These are phyloP conservation scores for Diaporthe vaccinii DNA, from an alignment of 2,329 filamentous ascomycete species.

Conservation along the genomic window DNA sequence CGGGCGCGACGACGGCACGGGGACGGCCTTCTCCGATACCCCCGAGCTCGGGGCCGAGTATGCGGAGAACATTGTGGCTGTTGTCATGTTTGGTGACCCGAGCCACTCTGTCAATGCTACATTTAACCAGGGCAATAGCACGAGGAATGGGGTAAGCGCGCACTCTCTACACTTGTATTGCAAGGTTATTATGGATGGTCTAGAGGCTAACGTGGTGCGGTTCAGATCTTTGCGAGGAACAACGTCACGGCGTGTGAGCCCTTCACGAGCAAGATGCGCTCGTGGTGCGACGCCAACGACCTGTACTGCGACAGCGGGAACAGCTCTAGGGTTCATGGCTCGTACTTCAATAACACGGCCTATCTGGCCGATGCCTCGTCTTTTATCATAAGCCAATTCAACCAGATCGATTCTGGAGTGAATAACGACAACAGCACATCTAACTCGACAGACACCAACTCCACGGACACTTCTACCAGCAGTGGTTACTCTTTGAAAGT, in stretches of 20 bases:
- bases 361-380: conserved; percentile 43
- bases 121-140: conserved; percentile 45
- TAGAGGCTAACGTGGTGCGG: neutral
- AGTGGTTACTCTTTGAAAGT: neutral
- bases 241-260: conserved; percentile 44
- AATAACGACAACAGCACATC: neutral
- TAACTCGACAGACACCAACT: neutral
- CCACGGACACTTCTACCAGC: neutral
- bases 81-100: conserved; percentile 46
- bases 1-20: conserved; percentile 39
- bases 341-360: conserved; percentile 45
- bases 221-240: conserved; percentile 45
- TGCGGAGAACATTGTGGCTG: conserved; percentile 41
- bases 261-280: conserved; percentile 44
- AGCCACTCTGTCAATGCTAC: conserved; percentile 41
- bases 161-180: neutral
- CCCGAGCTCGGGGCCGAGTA: conserved; percentile 4
- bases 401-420: neutral
- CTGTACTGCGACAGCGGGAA: conserved; percentile 47
- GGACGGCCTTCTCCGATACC: neutral
- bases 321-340: conserved; percentile 42
- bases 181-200: no score
- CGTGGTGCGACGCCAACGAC: conserved; percentile 47
- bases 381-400: conserved; percentile 44
- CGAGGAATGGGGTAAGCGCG: conserved; percentile 42